These are phyloP conservation scores for Fremontodendron californicum DNA, from an alignment of 345 rosid species.

Conservation along the genomic window DNA sequence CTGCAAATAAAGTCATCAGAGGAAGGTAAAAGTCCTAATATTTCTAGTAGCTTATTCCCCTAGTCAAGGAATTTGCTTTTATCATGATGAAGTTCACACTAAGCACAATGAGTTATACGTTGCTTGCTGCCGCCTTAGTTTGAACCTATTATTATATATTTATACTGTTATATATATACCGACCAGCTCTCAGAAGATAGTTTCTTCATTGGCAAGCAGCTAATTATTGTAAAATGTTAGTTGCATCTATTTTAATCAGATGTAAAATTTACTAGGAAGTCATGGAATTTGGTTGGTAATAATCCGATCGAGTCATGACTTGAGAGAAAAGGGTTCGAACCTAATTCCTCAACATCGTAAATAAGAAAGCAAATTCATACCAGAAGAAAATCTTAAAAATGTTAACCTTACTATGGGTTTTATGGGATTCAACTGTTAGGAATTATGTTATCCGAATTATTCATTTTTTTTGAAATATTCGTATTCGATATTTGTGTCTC, in stretches of 20 bases:
- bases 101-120: neutral
- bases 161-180: too few species aligned
- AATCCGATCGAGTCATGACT: neutral
- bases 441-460: neutral
- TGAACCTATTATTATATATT: neutral
- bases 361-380: neutral
- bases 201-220: too few species aligned
- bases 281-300: neutral
- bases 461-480: too few species aligned
- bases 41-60: neutral
- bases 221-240: too few species aligned
- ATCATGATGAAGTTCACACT: neutral
- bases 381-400: neutral
- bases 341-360: neutral
- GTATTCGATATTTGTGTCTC: too few species aligned
- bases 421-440: neutral
- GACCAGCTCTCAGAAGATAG: too few species aligned
- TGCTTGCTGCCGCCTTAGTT: neutral
- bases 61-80: neutral
- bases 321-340: neutral
- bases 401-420: neutral
- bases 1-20: too few species aligned
- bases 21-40: neutral
- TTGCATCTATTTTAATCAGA: too few species aligned
- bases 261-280: neutral